phyloP scores from a whole-genome alignment of 2,329 filamentous ascomycete species.

The Claviceps cyperi region DNA sequence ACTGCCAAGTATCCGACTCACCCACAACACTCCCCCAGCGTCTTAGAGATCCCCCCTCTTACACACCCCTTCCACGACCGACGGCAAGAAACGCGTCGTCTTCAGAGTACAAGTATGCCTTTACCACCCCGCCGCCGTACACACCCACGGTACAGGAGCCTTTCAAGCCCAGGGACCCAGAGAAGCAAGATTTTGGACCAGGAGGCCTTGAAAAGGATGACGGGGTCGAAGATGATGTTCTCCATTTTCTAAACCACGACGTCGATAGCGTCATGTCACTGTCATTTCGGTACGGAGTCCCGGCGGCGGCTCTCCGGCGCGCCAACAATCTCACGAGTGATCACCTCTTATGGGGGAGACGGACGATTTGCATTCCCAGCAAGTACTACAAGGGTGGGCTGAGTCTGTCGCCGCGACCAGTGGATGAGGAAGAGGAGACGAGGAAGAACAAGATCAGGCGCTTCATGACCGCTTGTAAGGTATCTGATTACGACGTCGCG shows the following conservation, averaged over 20 bases:
- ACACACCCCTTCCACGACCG: slow-evolving; percentile 28
- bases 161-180: neutral
- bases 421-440: slow-evolving; percentile 59
- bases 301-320: slow-evolving; percentile 44
- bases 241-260: slow-evolving; percentile 62
- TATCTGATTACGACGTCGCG: slow-evolving; percentile 62
- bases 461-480: slow-evolving; percentile 70
- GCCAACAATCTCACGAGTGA: slow-evolving; percentile 60
- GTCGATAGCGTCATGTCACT: slow-evolving; percentile 54
- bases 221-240: slow-evolving; percentile 36
- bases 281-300: slow-evolving; percentile 57
- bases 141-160: slow-evolving; percentile 2
- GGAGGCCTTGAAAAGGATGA: neutral
- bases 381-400: slow-evolving; percentile 52
- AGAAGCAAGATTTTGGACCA: neutral
- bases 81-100: slow-evolving; percentile 9
- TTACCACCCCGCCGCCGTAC: slow-evolving; percentile 27
- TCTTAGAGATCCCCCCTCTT: slow-evolving; percentile 53
- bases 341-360: slow-evolving; percentile 53
- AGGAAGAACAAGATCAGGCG: slow-evolving; percentile 56
- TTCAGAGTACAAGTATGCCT: slow-evolving; percentile 4
- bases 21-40: slow-evolving; percentile 46
- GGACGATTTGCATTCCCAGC: slow-evolving; percentile 57
- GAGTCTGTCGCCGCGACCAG: slow-evolving; percentile 52
- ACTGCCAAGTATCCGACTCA: slow-evolving; percentile 56